Base-by-base conservation (phyloP, 805 yeast genomes). In the Pichia californica region DNA sequence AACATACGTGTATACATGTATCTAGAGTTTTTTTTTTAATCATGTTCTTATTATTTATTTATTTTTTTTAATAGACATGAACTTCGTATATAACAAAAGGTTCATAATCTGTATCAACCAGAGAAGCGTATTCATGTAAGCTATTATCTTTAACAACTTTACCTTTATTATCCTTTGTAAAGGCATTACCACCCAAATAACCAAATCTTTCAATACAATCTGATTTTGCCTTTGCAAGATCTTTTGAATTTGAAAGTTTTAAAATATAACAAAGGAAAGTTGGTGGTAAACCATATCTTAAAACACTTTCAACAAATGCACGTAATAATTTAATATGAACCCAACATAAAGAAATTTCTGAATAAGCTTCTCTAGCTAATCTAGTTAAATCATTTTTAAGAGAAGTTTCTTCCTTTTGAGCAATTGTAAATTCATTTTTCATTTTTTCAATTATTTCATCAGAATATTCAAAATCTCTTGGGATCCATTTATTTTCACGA, bases 201-300 rank as follows among this genome's bases (percentile, higher is more conserved):
- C 95, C 95, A 60, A 83, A 93, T 58, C 86, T 79, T 34, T 71
- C 73, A 36, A 85, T 67, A 49, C 93, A 72, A 51, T 82, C 85
- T 46, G 73, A 67, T 64, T 83, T 88, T 36, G 88, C 79, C 63
- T 74, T 77, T 26, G 66, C 68, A 19, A 74, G 52, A 23, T 63
- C 60, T 52, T 69, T 69, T 18, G 43, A 43, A 18, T 53, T 47
- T 32, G 71, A 58, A 18, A 68, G 62, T 49, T 69, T 69, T 36
- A 78, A 57, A 42, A 73, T 62, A 52, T 55, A 75, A 40, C 71
- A 67, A 57, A 78, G 76, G 63, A 91, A 93, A 55, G 83, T 83
- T 26, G 98, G 97, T 29, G 99, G 99, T 51, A 93, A 75, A 1
- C 99, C 99, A 63, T 93, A 93, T 66, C 99, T 81, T 62, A 93